Base-by-base conservation (phyloP, 2,329 filamentous ascomycete genomes). In the Meredithiella fracta region DNA sequence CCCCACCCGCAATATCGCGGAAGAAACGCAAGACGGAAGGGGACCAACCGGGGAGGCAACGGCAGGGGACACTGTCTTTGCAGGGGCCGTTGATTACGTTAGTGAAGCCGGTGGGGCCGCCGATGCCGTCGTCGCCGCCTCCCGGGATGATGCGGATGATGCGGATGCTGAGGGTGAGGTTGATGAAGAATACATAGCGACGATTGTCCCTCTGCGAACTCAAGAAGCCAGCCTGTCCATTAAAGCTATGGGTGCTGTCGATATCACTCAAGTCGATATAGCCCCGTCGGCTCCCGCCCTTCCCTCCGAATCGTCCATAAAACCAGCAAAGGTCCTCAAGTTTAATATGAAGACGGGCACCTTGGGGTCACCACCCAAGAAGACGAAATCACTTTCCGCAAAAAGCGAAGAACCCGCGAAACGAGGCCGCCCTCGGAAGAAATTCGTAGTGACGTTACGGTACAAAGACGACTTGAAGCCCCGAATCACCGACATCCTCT, bases 311-410 rank as follows among this genome's bases (percentile, higher is more conserved):
- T 38, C 11, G 15, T 44, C 40, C n/a, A 44, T 44, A 17, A 44
- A 44, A 44, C 17, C 72, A 0, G 72, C 69, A 47, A 80, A 76
- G 60, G 61, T 82, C 0, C 65, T 82, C 20, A 73, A 69, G 59
- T 72, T 81, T 61, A 81, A 83, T 59, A 70, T 72, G 1, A 77
- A 73, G 59, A 82, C 79, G 1, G 79, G 79, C 3, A 83, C 79
- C 1, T 73, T 82, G 52, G 78, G 79, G 3, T 78, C 79, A 3
- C 78, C 80, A 0, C 79, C 79, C 0, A 76, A 73, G 51, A 84
- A 80, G 61, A 62, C 64, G 1, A 64, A 60, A 23, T 58, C 50
- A 2, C 20, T 53, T 22, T 26, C 29, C 5, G 5, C 42, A 11
- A 25, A 47, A 15, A 17, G 14, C 22, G 4, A 59, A 54, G 15